Conservation (phyloP, 495 filamentous ascomycete species). For the Talaromyces adpressus region DNA sequence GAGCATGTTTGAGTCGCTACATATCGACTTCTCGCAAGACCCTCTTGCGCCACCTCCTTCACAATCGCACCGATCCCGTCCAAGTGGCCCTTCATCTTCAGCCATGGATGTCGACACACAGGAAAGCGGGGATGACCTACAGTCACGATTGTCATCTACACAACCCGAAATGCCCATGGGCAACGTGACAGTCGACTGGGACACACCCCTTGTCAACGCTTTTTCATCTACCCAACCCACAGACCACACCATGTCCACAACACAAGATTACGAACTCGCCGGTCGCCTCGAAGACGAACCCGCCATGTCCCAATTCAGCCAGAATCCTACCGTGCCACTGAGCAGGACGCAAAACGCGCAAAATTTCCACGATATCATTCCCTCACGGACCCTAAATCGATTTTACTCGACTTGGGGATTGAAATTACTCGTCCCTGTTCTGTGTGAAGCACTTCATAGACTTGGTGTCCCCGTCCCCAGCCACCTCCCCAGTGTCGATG, state of each 20-base stretch:
- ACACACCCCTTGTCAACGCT: constrained; percentile 42
- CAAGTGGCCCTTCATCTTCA: constrained; percentile 15
- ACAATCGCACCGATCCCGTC: constrained; percentile 25
- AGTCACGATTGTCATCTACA: constrained; percentile 54
- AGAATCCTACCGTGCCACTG: constrained; percentile 70
- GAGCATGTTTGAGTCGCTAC: constrained; percentile 86
- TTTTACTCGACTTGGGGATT: constrained; percentile 83
- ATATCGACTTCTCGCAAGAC: constrained; percentile 76
- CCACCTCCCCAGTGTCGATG: constrained; percentile 24
- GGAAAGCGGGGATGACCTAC: constrained; percentile 28
- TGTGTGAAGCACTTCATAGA: constrained; percentile 74
- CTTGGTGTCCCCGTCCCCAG: constrained; percentile 70
- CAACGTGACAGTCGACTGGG: constrained; percentile 73
- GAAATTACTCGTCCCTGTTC: constrained; percentile 67
- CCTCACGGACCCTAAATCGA: constrained; percentile 72
- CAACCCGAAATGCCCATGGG: constrained; percentile 70
- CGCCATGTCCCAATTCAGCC: constrained; percentile 85
- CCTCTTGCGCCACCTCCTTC: constrained; percentile 38
- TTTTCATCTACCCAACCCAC: constrained; percentile 48
- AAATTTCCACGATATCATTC: constrained; percentile 81
- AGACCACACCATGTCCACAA: constrained; percentile 18
- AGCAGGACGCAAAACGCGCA: constrained; percentile 80
- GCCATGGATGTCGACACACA: constrained; percentile 48
- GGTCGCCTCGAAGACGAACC: constrained; percentile 78
- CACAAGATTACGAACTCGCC: constrained; percentile 32